Evolutionary conservation across 164 flowering plant species (phyloP).

Genomic region (Magnolia sinica): DNA sequence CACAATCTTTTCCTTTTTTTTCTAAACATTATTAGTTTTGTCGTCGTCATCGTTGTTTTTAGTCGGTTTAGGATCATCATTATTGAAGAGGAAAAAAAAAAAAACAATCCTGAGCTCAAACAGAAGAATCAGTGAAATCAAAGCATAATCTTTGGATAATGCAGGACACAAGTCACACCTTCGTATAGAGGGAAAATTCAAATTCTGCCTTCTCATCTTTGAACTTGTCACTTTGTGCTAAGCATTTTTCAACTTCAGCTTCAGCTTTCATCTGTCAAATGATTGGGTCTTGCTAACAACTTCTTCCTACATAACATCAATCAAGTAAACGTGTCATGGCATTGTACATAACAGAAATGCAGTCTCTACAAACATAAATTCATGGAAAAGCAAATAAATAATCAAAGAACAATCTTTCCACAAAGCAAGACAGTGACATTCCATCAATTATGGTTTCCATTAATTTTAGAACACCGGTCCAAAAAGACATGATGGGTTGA

Average conservation of each 20-base stretch:
- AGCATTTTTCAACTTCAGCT: conserved; percentile 82
- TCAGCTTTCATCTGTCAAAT: conserved; percentile 58
- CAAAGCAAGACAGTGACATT: not conserved
- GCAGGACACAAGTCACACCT: conserved; percentile 39
- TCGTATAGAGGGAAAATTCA: conserved; percentile 65
- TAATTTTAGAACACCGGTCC: not conserved
- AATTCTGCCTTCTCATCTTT: conserved; percentile 67
- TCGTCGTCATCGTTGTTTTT: no score
- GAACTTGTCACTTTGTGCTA: conserved; percentile 68
- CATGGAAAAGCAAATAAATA: not conserved
- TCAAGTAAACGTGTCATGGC: not conserved
- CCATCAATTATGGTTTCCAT: not conserved
- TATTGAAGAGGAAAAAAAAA: no score
- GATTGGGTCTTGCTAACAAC: conserved; percentile 62
- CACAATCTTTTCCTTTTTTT: no score
- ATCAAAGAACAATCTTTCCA: not conserved
- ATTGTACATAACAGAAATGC: no score
- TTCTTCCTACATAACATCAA: conserved; percentile 46
- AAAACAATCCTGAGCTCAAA: not conserved
- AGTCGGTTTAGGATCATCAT: no score
- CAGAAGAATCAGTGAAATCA: not conserved
- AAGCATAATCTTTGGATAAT: not conserved
- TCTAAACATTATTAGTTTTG: no score
- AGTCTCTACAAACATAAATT: not conserved
- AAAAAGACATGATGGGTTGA: not conserved